Percentiles rank a stretch among this genome's conserved stretches.
These are phyloP conservation scores for Rhizophagus prolifer DNA, from an alignment of 192 early-diverging fungal genomes.

Conservation along the genomic window DNA sequence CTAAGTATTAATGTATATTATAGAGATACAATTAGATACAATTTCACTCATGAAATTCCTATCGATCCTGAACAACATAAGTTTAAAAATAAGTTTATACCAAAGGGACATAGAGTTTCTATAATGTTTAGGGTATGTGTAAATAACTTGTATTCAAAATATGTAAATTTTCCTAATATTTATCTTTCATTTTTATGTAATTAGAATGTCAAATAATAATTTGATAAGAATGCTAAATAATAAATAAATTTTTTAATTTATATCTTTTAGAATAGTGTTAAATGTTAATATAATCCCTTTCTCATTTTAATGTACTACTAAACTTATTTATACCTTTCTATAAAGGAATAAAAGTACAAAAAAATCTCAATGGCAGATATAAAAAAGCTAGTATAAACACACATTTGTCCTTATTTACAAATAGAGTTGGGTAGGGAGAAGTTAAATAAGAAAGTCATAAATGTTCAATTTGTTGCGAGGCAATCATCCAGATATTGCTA, in stretches of 20 bases:
- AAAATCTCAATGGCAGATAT: background rate
- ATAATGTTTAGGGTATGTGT: conserved; percentile 69
- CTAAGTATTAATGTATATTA: background rate
- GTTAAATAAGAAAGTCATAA: background rate
- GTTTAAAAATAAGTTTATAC: conserved; percentile 54
- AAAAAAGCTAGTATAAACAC: background rate
- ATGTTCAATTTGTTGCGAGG: background rate
- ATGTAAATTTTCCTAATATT: too few species aligned
- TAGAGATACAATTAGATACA: conserved; percentile 63
- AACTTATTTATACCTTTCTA: too few species aligned
- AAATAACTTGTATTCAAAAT: background rate
- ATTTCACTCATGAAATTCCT: conserved; percentile 82
- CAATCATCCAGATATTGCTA: conserved; percentile 68
- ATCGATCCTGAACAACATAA: conserved; percentile 42
- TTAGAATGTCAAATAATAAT: too few species aligned
- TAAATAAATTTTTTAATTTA: too few species aligned
- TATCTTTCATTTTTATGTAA: too few species aligned
- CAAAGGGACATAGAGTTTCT: conserved; percentile 66
- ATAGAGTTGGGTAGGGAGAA: background rate
- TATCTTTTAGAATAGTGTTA: too few species aligned
- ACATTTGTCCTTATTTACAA: background rate
- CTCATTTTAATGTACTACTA: too few species aligned
- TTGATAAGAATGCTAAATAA: too few species aligned
- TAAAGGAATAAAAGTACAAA: background rate
- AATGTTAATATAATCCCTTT: too few species aligned